Evolutionary conservation across 345 rosid genomes (phyloP).

Genomic region (Dipteronia sinensis): DNA sequence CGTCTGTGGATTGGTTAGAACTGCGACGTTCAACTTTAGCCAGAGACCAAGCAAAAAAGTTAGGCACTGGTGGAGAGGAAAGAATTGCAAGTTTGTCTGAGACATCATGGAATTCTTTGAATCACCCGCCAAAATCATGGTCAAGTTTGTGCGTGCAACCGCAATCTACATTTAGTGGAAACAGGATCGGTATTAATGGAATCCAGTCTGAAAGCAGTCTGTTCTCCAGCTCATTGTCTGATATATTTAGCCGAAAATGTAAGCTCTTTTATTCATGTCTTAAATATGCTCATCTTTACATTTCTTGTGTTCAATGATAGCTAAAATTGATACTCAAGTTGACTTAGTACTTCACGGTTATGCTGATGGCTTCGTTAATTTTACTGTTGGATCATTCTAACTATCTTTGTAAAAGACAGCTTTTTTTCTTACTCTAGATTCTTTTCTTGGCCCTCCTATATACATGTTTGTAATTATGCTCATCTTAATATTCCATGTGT

Average conservation of each 20-base stretch:
- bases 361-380: not conserved
- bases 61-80: conserved; percentile 35
- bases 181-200: conserved; percentile 39
- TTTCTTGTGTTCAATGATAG: not conserved
- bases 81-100: conserved; percentile 42
- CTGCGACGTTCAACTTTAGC: conserved; percentile 27
- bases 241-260: conserved; percentile 69
- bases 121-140: conserved; percentile 42
- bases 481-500: not conserved
- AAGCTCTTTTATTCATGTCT: conserved; percentile 32
- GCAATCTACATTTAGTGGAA: conserved; percentile 36
- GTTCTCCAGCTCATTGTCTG: conserved; percentile 92
- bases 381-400: not conserved
- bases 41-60: conserved; percentile 33
- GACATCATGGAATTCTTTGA: conserved; percentile 44
- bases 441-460: not conserved
- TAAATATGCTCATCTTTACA: not conserved
- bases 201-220: conserved; percentile 79
- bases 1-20: conserved; percentile 27
- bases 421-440: not conserved
- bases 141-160: conserved; percentile 41
- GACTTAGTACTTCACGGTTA: not conserved
- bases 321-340: not conserved
- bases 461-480: not conserved
- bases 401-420: not conserved